phyloP scores from a whole-genome alignment of 177 flowering plant species.

The Vitis hybrid region DNA sequence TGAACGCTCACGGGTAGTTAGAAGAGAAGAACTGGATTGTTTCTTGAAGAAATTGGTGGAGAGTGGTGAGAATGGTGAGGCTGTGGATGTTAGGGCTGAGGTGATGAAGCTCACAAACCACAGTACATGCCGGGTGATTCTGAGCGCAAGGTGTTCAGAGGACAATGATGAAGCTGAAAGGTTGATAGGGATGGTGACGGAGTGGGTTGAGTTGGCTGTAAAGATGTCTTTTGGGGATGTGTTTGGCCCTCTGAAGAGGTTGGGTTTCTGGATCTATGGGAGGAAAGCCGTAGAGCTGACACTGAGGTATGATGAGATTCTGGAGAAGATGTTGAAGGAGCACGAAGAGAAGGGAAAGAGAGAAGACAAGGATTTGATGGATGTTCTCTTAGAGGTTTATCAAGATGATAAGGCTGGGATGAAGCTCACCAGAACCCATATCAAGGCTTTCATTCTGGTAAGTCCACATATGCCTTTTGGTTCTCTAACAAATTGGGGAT shows the following conservation, averaged over 20 bases:
- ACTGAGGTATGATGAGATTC: conserved; percentile 18
- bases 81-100: conserved; percentile 12
- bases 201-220: conserved; percentile 16
- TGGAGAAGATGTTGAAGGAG: conserved; percentile 21
- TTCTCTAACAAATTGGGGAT: no score
- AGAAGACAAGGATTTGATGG: conserved; percentile 26
- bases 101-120: conserved; percentile 14
- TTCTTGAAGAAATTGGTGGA: no score
- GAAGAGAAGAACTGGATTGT: no score
- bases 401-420: conserved; percentile 10
- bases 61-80: background rate
- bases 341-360: conserved; percentile 18
- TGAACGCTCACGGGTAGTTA: no score
- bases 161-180: conserved; percentile 22
- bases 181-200: conserved; percentile 19
- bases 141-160: conserved; percentile 22
- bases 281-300: conserved; percentile 17
- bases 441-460: no score
- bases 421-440: no score
- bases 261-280: conserved; percentile 18
- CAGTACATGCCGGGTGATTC: conserved; percentile 6
- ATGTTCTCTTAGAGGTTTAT: conserved; percentile 21
- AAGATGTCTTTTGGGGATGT: conserved; percentile 17
- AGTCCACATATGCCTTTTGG: no score
- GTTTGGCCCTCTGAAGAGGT: conserved; percentile 18